Evolutionary conservation across 2,329 filamentous ascomycete species (phyloP).

Genomic region (Paraphaeosphaeria sporulosa): DNA sequence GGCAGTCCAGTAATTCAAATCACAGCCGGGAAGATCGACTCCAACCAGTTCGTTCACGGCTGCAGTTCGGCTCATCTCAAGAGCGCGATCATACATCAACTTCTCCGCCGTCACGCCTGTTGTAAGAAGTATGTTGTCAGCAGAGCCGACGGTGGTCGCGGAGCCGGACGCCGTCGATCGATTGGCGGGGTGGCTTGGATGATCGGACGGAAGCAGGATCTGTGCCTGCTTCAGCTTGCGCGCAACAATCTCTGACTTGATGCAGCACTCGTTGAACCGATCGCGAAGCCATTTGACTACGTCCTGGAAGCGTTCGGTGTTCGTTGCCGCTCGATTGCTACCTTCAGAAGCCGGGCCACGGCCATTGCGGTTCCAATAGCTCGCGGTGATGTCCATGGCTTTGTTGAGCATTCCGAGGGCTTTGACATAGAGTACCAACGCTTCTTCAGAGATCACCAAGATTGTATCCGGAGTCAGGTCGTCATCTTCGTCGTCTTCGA

Average conservation of each 20-base stretch:
- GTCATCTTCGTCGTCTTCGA: constrained; percentile 58
- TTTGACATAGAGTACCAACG: constrained; percentile 95
- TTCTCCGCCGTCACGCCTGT: constrained; percentile 93
- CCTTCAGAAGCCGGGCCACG: constrained; percentile 62
- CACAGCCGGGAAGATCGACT: constrained; percentile 84
- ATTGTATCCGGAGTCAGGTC: constrained; percentile 86
- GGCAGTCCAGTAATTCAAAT: constrained; percentile 91
- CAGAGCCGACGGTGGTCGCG: constrained; percentile 67
- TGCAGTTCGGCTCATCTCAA: constrained; percentile 95
- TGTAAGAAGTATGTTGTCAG: constrained; percentile 83
- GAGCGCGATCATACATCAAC: constrained; percentile 95
- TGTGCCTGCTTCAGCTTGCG: constrained; percentile 87
- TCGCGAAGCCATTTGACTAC: constrained; percentile 94
- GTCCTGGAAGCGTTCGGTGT: constrained; percentile 80
- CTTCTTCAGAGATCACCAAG: constrained; percentile 89
- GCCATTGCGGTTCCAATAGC: constrained; percentile 88
- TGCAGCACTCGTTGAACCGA: constrained; percentile 95
- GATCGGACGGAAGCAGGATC: constrained; percentile 80
- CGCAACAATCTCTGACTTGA: constrained; percentile 95
- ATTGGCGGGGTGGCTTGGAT: constrained; percentile 85
- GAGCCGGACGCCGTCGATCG: constrained; percentile 67
- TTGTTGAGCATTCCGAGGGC: constrained; percentile 87
- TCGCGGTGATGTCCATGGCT: constrained; percentile 92
- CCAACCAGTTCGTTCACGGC: constrained; percentile 96
- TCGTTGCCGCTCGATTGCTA: constrained; percentile 46